Evolutionary conservation across 495 filamentous ascomycete species (phyloP), one percentile per base, ranked within the genome.

Genomic region (Podospora tetraspora): DNA sequence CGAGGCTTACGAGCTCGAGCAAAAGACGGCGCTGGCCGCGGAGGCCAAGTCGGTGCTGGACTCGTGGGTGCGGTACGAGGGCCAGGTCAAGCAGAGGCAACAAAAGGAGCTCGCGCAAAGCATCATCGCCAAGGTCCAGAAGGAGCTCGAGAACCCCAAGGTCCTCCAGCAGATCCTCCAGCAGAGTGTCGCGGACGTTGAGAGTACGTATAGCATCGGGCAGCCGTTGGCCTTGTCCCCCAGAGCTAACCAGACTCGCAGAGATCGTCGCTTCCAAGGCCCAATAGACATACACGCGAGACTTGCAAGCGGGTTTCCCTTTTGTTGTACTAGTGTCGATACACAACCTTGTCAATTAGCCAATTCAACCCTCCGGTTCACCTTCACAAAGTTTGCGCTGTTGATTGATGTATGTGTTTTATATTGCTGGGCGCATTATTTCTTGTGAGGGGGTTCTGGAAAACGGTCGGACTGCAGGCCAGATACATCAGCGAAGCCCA

Each of bases 1-100:
- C 73, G 81, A 97, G 87, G 92, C 92, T 61, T 99, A 90, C 79
- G 93, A 98, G 85, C 89, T 99, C 71, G 92, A 98, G 86, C 95
- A 99, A 84, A 90, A 86, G 80, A 97, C 93, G 64, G 89, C 91
- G 63, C 84, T 97, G 66, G 93, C 92, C 29, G 80, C 86, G 66
- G 96, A 99, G 86, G 96, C 94, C 71, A 98, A 97, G 89, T 74
- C 85, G 62, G 94, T 97, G 43, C 88, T 99, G 66, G 95, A 99
- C 79, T 97, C 93, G 63, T 98, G 96, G 95, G 93, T 97, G 67
- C 89, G 95, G 75, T 99, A 99, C 80, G 95, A 99, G 85, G 85
- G 90, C 68, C 95, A 98, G 84, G 93, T 98, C 75, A 99, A 97
- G 91, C 90, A 93, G 83, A 88, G 95, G 77, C 92, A 98, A 84